Evolutionary conservation across 1,284 basidiomycete genomes (phyloP).

Genomic region (Apiotrichum domesticum): DNA sequence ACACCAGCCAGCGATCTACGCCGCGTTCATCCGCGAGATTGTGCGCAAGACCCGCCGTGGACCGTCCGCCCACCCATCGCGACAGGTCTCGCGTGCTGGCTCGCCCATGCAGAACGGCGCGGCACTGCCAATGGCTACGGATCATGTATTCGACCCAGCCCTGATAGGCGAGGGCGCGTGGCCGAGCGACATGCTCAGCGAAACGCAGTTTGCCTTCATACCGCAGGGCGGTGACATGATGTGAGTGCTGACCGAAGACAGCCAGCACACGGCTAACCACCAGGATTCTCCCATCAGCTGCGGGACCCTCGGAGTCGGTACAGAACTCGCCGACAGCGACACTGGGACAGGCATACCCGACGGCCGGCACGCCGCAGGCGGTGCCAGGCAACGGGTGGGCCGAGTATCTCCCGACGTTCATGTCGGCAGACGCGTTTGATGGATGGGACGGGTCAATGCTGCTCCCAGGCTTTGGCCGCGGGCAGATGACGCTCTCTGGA

Average conservation of each 20-base stretch:
- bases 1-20: conserved; percentile 82
- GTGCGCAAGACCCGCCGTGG: conserved; percentile 35
- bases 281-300: conserved; percentile 42
- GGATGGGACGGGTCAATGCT: conserved; percentile 46
- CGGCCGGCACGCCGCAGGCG: conserved; percentile 22
- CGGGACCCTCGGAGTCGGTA: conserved; percentile 36
- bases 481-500: conserved; percentile 44
- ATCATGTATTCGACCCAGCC: conserved; percentile 33
- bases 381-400: conserved; percentile 30
- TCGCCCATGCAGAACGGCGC: conserved; percentile 10
- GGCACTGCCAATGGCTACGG: neutral
- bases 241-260: conserved; percentile 17
- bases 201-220: conserved; percentile 40
- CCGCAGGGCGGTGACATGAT: conserved; percentile 46
- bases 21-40: conserved; percentile 70
- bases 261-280: neutral
- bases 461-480: conserved; percentile 44
- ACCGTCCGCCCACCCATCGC: conserved; percentile 15
- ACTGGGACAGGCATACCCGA: conserved; percentile 4
- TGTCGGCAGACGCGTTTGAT: conserved; percentile 44
- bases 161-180: conserved; percentile 31
- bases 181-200: conserved; percentile 29
- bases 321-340: conserved; percentile 32
- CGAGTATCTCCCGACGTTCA: conserved; percentile 43
- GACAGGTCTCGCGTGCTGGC: conserved; percentile 10